Evolutionary conservation across 257 asterid species (phyloP), one percentile per base, ranked within the genome.

Genomic region (Prunella vulgaris): DNA sequence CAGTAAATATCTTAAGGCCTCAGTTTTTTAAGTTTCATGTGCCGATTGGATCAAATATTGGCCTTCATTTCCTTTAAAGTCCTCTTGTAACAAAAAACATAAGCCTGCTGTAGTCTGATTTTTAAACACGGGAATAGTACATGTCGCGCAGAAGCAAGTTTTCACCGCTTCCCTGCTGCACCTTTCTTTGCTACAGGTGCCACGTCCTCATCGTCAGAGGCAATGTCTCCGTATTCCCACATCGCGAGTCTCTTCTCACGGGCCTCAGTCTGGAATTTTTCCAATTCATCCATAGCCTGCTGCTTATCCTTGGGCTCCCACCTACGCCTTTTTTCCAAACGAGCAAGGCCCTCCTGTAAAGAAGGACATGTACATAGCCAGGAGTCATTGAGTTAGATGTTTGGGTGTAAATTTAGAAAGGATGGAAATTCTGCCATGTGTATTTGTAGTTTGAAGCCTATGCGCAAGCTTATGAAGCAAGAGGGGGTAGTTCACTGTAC

Each of bases 161-260:
- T 74, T 85, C 81, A 93, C 74, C 88, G 86, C 85, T 88, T 93
- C 28, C 97, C 35, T 30, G 35, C 99, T 1, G 94, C 95, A 66
- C 90, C 83, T 80, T 82, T 89, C 84, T 90, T 81, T 0, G 64
- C 76, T 0, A 96, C 83, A 46, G 93, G 89, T 21, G 59, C 90
- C 9, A 62, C 6, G 17, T 94, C 99, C 76, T 94, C 99, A 1
- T 94, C 99, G 18, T 94, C 99, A 0, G 99, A 94, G 71, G 89
- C 88, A 28, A 94, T 82, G 76, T 94, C 97, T 8, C 99, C 99
- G 2, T 91, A 94, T 79, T 94, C 98, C 99, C 99, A 94, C 98
- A 94, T 94, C 2, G 92, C 92, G 0, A 70, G 82, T 17, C 98
- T 84, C 79, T 83, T 78, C 40, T 69, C 74, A 0, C 89, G 89